These are phyloP conservation scores for Juglanconis oblonga DNA, from an alignment of 2,329 filamentous ascomycete genomes.

Conservation along the genomic window DNA sequence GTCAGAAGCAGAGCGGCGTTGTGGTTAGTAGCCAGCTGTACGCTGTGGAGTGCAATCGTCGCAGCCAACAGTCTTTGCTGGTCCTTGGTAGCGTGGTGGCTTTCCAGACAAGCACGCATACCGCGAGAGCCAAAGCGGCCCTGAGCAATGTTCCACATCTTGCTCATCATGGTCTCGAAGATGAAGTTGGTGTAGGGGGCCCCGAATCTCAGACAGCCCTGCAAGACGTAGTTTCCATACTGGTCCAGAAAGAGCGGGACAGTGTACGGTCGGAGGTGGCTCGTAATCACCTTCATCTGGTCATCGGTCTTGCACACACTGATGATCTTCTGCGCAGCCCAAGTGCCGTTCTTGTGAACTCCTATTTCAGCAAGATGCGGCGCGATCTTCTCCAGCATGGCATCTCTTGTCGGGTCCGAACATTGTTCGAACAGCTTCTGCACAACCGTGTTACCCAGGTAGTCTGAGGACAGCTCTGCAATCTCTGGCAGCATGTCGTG, in stretches of 20 bases:
- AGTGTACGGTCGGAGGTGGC: constrained; percentile 80
- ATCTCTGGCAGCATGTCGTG: constrained; percentile 95
- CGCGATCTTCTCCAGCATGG: constrained; percentile 84
- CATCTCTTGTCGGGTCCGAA: constrained; percentile 83
- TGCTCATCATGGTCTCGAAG: constrained; percentile 93
- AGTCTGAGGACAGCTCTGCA: constrained; percentile 90
- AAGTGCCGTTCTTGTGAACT: constrained; percentile 98
- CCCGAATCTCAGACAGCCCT: constrained; percentile 92
- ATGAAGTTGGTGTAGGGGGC: constrained; percentile 92
- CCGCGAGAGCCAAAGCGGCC: constrained; percentile 92
- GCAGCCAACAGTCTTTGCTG: constrained; percentile 94
- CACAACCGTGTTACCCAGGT: constrained; percentile 97
- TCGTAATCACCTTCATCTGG: constrained; percentile 82
- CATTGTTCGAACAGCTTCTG: constrained; percentile 98
- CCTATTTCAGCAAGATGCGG: constrained; percentile 95
- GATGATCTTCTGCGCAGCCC: constrained; percentile 99
- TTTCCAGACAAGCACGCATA: constrained; percentile 95
- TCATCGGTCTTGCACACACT: constrained; percentile 83
- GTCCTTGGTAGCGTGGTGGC: constrained; percentile 90
- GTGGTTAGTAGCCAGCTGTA: constrained; percentile 91
- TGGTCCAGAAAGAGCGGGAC: constrained; percentile 94
- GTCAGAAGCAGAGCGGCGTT: constrained; percentile 92
- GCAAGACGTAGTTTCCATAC: constrained; percentile 97
- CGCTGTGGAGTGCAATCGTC: constrained; percentile 92
- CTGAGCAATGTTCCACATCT: constrained; percentile 90